These are phyloP conservation scores for Sphaceloma murrayae DNA, from an alignment of 2,329 filamentous ascomycete species.

Conservation along the genomic window DNA sequence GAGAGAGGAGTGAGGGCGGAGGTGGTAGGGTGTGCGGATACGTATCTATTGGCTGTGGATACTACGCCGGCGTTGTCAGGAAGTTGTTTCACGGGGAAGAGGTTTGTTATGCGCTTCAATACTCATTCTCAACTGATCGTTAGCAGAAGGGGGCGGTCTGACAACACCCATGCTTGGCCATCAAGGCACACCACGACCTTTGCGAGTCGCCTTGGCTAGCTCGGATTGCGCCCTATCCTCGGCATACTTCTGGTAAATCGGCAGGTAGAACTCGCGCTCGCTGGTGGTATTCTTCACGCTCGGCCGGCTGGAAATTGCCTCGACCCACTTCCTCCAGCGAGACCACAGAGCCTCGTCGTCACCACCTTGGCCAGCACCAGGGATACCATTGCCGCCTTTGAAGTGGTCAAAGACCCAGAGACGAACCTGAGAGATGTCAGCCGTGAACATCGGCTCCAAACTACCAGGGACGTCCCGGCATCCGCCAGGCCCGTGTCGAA, in stretches of 20 bases:
- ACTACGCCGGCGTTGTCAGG: too few relatives aligned
- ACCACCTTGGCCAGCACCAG: slow-evolving; percentile 37
- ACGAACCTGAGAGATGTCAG: slow-evolving; percentile 31
- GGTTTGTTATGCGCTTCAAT: too few relatives aligned
- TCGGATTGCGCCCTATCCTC: slow-evolving; percentile 40
- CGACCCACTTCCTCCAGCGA: slow-evolving; percentile 56
- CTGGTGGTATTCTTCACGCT: slow-evolving; percentile 62
- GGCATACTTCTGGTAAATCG: slow-evolving; percentile 51
- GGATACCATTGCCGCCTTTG: slow-evolving; percentile 45
- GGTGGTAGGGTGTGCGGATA: not conserved
- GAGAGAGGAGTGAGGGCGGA: not conserved
- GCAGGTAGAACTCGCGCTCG: slow-evolving; percentile 55
- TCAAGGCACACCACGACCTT: slow-evolving; percentile 54
- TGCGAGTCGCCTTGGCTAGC: slow-evolving; percentile 43
- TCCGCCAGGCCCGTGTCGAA: too few relatives aligned
- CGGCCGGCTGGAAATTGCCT: slow-evolving; percentile 48
- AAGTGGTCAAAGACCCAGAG: slow-evolving; percentile 68
- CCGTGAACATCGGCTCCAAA: too few relatives aligned
- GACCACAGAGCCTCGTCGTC: slow-evolving; percentile 51
- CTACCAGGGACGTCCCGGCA: too few relatives aligned
- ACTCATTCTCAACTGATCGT: too few relatives aligned
- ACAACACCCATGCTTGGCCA: not conserved
- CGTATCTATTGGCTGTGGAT: too few relatives aligned
- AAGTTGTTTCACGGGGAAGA: too few relatives aligned
- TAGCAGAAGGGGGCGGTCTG: not conserved